Evolutionary conservation across 2,329 filamentous ascomycete genomes (phyloP), one percentile per base, ranked within the genome.

Genomic region (Pyrenochaeta sp.): DNA sequence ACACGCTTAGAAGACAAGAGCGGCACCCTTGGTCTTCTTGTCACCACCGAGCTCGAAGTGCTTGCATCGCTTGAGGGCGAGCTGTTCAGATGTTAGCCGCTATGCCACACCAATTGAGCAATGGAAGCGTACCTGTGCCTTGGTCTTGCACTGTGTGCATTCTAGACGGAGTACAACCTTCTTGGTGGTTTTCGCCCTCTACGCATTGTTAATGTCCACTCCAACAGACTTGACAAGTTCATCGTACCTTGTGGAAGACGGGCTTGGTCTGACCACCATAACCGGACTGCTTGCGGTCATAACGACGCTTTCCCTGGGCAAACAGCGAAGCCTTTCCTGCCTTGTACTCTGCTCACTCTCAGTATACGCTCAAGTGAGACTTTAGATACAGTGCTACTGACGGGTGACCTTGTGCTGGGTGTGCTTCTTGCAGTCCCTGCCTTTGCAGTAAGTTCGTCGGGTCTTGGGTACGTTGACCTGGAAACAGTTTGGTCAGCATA

Each of bases 21-120:
- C 95, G 76, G 95, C 95, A 90, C 95, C 95, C 92, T 99, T 99
- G 77, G 95, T 99, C 92, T 99, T 99, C 93, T 99, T 99, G 90
- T 99, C 95, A 88, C 95, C 95, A 89, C 95, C 95, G 78, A 99
- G 86, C 87, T 99, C 95, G 84, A 99, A 99, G 88, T 99, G 95
- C 91, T 99, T 99, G 92, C 95, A 99, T 80, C 95, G 92, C 91
- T 99, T 99, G 82, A 99, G 86, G 73, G 95, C 87, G 78, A 99
- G 87, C 86, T 99, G 92, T 82, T 88, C 89, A 90, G 33, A 14
- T 40, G 60, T 71, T 49, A 71, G 66, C 45, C 11, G 31, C 9
- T 31, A 45, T 17, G 23, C 2, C 29, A 11, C 29, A 17, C 15
- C 30, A 10, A 9, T 11, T 23, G 17, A 2, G 14, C 10, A 7